Conservation (phyloP, 2,329 filamentous ascomycete species). For the Talaromyces sp. region DNA sequence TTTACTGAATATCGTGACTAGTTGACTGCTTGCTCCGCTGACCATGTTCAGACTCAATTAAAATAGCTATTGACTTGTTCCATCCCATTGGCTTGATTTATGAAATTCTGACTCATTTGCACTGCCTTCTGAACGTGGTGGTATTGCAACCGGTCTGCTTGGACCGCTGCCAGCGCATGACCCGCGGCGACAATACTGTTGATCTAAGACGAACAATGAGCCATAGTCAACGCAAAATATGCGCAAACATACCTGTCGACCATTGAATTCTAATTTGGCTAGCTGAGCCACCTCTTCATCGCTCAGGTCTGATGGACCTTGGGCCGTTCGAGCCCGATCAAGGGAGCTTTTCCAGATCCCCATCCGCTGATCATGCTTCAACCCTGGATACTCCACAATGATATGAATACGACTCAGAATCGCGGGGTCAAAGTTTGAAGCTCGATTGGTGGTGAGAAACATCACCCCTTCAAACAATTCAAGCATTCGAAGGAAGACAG, state of each 20-base stretch:
- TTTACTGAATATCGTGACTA: not conserved
- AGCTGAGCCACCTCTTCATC: slow-evolving; percentile 4
- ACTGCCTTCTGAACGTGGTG: slow-evolving; percentile 11
- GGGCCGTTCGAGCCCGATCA: not conserved
- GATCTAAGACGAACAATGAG: slow-evolving; percentile 8
- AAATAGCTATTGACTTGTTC: slow-evolving; percentile 12
- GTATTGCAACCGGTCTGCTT: slow-evolving; percentile 6
- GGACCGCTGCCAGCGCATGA: slow-evolving; percentile 9
- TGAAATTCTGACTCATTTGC: slow-evolving; percentile 11
- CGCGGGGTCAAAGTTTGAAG: slow-evolving; percentile 12
- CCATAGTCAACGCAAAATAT: not conserved
- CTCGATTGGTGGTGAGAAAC: too few relatives aligned
- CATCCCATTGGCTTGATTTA: not conserved
- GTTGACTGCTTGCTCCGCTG: not conserved
- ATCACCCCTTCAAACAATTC: too few relatives aligned
- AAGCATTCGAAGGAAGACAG: too few relatives aligned
- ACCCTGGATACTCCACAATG: slow-evolving; percentile 1
- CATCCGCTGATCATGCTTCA: slow-evolving; percentile 10
- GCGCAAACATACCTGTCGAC: slow-evolving; percentile 9
- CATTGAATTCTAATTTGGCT: not conserved
- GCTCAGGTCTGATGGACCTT: not conserved
- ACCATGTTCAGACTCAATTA: not conserved
- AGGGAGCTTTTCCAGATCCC: slow-evolving; percentile 8
- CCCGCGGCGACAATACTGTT: slow-evolving; percentile 3
- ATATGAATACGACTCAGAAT: slow-evolving; percentile 13